Evolutionary conservation across 1,284 basidiomycete species (phyloP).

Genomic region (Cutaneotrichosporon sp.): DNA sequence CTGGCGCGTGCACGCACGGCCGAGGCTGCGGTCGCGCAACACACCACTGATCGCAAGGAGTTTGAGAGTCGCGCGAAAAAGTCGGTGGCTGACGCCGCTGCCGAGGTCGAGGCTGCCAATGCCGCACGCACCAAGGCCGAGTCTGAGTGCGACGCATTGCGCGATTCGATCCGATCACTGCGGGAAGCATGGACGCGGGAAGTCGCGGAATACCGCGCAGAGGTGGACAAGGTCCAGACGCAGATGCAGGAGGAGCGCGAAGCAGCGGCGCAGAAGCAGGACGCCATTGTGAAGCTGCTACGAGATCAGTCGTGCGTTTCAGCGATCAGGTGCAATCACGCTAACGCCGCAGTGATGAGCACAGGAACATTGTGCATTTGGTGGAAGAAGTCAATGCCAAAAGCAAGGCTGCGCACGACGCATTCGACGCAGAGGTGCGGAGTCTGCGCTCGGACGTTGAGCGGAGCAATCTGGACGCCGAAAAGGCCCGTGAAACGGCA

Average conservation of each 20-base stretch:
- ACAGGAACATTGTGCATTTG: constrained; percentile 21
- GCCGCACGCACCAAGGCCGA: constrained; percentile 33
- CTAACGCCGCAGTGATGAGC: constrained; percentile 24
- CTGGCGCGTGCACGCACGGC: constrained; percentile 43
- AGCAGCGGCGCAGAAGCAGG: constrained; percentile 31
- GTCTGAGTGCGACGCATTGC: constrained; percentile 32
- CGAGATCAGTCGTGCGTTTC: constrained; percentile 34
- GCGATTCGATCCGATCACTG: constrained; percentile 37
- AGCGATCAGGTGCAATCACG: neutral
- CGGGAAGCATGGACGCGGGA: constrained; percentile 44
- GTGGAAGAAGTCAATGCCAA: constrained; percentile 24
- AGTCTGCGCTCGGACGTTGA: constrained; percentile 21
- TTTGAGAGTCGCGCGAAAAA: constrained; percentile 39
- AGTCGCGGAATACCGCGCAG: constrained; percentile 31
- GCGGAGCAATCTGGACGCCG: constrained; percentile 22
- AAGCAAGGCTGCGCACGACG: constrained; percentile 13
- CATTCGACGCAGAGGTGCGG: constrained; percentile 24
- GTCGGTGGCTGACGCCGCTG: constrained; percentile 31
- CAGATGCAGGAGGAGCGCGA: constrained; percentile 30
- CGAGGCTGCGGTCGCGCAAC: constrained; percentile 30
- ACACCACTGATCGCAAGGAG: constrained; percentile 33
- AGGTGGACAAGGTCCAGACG: constrained; percentile 27
- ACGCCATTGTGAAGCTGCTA: constrained; percentile 29
- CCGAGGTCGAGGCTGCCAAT: constrained; percentile 33
- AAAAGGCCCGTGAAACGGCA: constrained; percentile 24